These are phyloP conservation scores for Cercospora zeae-maydis DNA, from an alignment of 2,329 filamentous ascomycete genomes.

Conservation along the genomic window DNA sequence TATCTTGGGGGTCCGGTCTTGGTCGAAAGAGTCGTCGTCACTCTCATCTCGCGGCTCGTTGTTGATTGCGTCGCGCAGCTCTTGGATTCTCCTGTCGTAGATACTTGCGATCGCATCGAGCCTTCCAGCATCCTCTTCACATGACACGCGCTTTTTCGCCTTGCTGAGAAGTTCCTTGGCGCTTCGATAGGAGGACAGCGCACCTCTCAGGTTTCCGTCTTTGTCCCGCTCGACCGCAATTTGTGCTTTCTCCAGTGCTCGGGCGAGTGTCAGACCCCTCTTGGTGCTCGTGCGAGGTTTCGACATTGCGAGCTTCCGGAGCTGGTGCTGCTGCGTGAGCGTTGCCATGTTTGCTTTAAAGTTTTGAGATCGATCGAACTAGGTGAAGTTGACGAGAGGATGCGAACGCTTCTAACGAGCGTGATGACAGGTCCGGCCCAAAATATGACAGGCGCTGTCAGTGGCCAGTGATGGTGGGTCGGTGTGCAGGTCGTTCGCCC, in stretches of 20 bases:
- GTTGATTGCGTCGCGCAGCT: conserved; percentile 8
- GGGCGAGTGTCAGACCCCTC: background rate
- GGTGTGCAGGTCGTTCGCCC: background rate
- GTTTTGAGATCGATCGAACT: background rate
- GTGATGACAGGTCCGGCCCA: conserved; percentile 5
- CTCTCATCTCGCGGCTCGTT: conserved; percentile 8
- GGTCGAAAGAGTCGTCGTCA: background rate
- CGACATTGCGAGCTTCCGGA: background rate
- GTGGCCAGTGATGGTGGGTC: background rate
- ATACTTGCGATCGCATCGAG: background rate
- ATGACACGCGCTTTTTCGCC: background rate
- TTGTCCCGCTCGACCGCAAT: conserved; percentile 4
- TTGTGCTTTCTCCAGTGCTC: conserved; percentile 8
- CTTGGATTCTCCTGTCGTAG: conserved; percentile 1
- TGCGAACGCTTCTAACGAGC: background rate
- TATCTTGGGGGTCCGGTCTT: background rate
- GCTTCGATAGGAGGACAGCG: conserved; percentile 7
- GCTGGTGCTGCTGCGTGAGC: background rate
- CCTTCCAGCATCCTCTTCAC: conserved; percentile 3
- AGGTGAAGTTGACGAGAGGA: conserved; percentile 1
- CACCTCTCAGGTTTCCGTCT: conserved; percentile 9
- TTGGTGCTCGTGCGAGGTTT: conserved; percentile 1
- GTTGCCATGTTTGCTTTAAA: background rate
- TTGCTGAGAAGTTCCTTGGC: conserved; percentile 7
- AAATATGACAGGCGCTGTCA: conserved; percentile 1